Evolutionary conservation across 306 rosid species (phyloP).

Genomic region (Begonia masoniana): DNA sequence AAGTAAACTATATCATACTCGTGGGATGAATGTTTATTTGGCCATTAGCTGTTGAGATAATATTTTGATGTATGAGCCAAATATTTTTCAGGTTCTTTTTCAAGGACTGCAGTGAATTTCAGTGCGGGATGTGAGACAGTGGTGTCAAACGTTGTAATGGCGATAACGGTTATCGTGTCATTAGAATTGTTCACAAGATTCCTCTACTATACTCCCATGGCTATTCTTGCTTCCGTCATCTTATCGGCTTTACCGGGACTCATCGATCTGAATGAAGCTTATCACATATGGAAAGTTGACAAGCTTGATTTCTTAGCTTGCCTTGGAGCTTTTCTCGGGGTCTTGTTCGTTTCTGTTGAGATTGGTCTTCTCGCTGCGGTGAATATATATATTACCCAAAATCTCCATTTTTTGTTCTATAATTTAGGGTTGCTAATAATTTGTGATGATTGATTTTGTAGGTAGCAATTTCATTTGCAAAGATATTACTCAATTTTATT

Average conservation of each 20-base stretch:
- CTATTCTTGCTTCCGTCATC: conserved; percentile 73
- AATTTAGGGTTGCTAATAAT: neutral
- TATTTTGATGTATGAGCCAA: too few species aligned
- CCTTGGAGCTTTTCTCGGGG: conserved; percentile 71
- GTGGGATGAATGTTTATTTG: too few species aligned
- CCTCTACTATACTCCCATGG: conserved; percentile 65
- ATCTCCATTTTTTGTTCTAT: neutral
- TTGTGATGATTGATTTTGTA: conserved; percentile 14
- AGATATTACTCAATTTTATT: conserved; percentile 53
- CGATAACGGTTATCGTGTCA: conserved; percentile 41
- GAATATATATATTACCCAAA: conserved; percentile 1
- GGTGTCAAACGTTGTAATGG: conserved; percentile 50
- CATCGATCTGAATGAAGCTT: conserved; percentile 45
- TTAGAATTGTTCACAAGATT: conserved; percentile 55
- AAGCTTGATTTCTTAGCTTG: conserved; percentile 74
- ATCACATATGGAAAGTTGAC: conserved; percentile 69
- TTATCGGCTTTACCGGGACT: conserved; percentile 92
- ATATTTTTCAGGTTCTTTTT: conserved; percentile 32
- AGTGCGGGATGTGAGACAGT: conserved; percentile 42
- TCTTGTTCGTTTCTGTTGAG: conserved; percentile 70
- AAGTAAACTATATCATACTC: too few species aligned
- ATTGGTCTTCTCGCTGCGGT: conserved; percentile 80
- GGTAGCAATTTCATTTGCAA: conserved; percentile 71
- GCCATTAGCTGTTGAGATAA: too few species aligned
- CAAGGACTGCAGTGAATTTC: conserved; percentile 41